Conservation (phyloP, 2,329 filamentous ascomycete species). For the Colletotrichum eremochloae region DNA sequence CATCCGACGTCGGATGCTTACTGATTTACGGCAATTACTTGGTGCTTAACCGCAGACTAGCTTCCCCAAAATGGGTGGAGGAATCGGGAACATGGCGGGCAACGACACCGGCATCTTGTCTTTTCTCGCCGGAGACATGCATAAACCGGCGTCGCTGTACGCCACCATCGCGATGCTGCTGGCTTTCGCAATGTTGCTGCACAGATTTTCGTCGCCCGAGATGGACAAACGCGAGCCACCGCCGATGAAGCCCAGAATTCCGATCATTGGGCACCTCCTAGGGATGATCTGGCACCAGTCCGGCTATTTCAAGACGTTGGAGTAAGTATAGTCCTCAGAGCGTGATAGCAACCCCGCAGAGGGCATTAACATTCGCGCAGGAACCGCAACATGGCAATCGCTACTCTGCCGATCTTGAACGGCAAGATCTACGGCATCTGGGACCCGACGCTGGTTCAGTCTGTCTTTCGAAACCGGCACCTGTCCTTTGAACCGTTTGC, state of each 20-base stretch:
- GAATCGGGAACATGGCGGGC: neutral
- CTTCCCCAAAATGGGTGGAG: neutral
- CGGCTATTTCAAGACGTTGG: conserved; percentile 54
- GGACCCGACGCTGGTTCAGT: conserved; percentile 54
- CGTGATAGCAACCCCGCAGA: conserved; percentile 48
- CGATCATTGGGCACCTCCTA: conserved; percentile 61
- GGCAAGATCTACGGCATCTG: conserved; percentile 60
- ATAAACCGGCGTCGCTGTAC: conserved; percentile 14
- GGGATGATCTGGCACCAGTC: conserved; percentile 55
- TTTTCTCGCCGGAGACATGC: conserved; percentile 1
- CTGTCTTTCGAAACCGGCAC: conserved; percentile 55
- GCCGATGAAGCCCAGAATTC: conserved; percentile 55
- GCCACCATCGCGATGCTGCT: neutral
- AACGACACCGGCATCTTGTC: conserved; percentile 29
- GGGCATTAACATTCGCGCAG: conserved; percentile 42
- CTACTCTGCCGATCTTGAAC: conserved; percentile 59
- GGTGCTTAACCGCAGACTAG: neutral
- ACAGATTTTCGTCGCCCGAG: conserved; percentile 12
- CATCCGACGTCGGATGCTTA: too few relatives aligned
- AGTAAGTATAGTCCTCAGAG: conserved; percentile 47
- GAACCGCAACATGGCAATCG: conserved; percentile 52
- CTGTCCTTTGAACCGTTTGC: conserved; percentile 59
- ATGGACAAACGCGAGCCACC: conserved; percentile 58
- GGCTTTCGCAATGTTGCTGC: conserved; percentile 3
- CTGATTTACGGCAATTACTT: neutral